Base-by-base conservation (phyloP, 116 monocot species). In the Posidonia oceanica region DNA sequence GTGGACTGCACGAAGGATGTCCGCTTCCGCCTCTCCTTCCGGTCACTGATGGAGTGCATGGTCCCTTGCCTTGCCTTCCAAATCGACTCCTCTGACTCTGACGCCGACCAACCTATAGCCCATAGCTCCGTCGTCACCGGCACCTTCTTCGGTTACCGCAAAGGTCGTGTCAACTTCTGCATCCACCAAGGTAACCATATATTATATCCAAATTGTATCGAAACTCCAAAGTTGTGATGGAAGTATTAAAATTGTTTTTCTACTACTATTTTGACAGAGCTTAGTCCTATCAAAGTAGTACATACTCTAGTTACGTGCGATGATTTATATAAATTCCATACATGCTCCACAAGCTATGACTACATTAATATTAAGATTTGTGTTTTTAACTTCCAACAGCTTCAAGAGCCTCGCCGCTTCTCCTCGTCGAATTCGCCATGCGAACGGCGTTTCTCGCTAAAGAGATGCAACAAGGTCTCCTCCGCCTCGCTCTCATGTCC, bases 101-200 rank as follows among this genome's bases (percentile, higher is more conserved):
- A 66, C 56, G 38, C 64, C 41, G 18, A 14, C 64, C 38, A n/a
- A 29, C 29, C 1, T 29, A 29, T 29, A 0, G 29, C 29, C 40
- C 12, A 58, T 51, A 22, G 36, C 56, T 3, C 73, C 59, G 74
- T 72, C 20, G 72, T 82, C 62, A 84, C 82, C 68, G 84, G 82
- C 63, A 88, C 88, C 64, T 84, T 88, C 88, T 88, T 82, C 68
- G 88, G 88, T 37, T 78, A 73, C 75, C 84, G 88, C 53, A 72
- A 71, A 3, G 78, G 84, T 63, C 82, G 80, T 2, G 82, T 84
- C 58, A 81, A 74, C 75, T 82, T 88, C 77, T 88, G 77, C 77
- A 60, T 88, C 69, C 87, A 88, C 51, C 29, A 29, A 29, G 29
- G 29, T 29, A 29, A 29, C 29, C 29, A 29, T 29, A 29, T 29